Conservation (phyloP, 2,329 filamentous ascomycete genomes). For the Colletotrichum filicis region DNA sequence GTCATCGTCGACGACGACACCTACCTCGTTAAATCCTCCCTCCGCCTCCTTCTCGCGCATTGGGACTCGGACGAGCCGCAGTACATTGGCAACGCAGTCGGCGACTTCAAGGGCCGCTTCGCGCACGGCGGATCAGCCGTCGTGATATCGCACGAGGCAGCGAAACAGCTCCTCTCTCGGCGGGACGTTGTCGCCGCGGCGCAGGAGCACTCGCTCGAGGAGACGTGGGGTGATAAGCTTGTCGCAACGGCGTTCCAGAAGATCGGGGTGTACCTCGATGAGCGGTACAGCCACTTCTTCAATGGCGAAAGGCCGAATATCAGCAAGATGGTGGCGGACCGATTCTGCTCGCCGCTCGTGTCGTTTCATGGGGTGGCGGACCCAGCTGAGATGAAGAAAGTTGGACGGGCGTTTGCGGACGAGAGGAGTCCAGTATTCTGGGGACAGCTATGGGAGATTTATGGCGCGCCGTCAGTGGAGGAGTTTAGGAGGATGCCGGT, state of each 20-base stretch:
- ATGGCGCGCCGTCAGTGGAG: slow-evolving; percentile 53
- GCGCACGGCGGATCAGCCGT: slow-evolving; percentile 67
- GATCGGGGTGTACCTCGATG: slow-evolving; percentile 65
- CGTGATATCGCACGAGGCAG: slow-evolving; percentile 61
- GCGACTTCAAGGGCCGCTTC: slow-evolving; percentile 65
- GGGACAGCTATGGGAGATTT: slow-evolving; percentile 62
- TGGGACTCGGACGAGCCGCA: slow-evolving; percentile 58
- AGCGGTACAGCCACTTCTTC: slow-evolving; percentile 64
- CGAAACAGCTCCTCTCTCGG: slow-evolving; percentile 57
- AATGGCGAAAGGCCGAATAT: slow-evolving; percentile 64
- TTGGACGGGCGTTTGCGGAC: slow-evolving; percentile 53
- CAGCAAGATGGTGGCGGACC: slow-evolving; percentile 60
- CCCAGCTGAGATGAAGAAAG: slow-evolving; percentile 55
- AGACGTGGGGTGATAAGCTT: slow-evolving; percentile 65
- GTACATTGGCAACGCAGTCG: slow-evolving; percentile 68
- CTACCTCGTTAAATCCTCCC: slow-evolving; percentile 61
- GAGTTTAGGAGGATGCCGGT: slow-evolving; percentile 50
- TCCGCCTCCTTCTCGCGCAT: slow-evolving; percentile 59
- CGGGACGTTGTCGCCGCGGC: slow-evolving; percentile 54
- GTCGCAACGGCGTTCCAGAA: slow-evolving; percentile 64
- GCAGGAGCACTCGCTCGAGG: slow-evolving; percentile 59
- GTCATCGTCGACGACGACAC: slow-evolving; percentile 69
- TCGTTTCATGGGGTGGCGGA: slow-evolving; percentile 63
- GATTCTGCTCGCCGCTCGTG: slow-evolving; percentile 64
- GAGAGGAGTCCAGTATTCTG: slow-evolving; percentile 56